Evolutionary conservation across 768 basidiomycete species (phyloP), one percentile per base, ranked within the genome.

Genomic region (Gymnopilus dilepis): DNA sequence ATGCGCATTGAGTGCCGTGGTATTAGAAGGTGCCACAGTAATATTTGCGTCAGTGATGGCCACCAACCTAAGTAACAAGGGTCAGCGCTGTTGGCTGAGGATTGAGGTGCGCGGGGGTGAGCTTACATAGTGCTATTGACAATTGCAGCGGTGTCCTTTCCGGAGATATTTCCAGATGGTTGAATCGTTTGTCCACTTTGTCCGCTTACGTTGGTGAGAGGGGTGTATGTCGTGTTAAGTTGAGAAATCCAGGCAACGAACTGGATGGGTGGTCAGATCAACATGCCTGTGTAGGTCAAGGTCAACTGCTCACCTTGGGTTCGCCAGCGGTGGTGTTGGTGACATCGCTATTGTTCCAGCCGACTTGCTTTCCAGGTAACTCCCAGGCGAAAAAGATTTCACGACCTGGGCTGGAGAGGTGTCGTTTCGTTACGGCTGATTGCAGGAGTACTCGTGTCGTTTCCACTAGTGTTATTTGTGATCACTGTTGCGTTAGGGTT

Each of bases 191-290:
- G 73, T 1, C 77, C 86, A n/a, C 75, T 73, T 64, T 78, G 77
- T 19, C 77, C 77, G 58, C 75, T 74, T 56, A 80, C 65, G 55
- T 81, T 75, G 31, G 69, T 64, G 48, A 88, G 74, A 0, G 81
- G 78, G 4, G 83, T 82, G 74, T 81, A 87, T 5, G 86, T 87
- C 11, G 78, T 79, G 76, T 87, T 89, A 55, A 87, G 72, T 70
- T 88, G 86, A 21, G 78, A 81, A 56, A 87, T 81, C 82, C 86
- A 88, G 2, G 83, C 83, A 6, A 80, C 82, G 60, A 75, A 86
- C 79, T 82, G 55, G 17, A 9, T 37, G 9, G n/a, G n/a, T n/a
- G n/a, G n/a, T n/a, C n/a, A n/a, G n/a, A n/a, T n/a, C n/a, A n/a
- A n/a, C n/a, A n/a, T n/a, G n/a, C n/a, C n/a, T n/a, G n/a, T n/a